Evolutionary conservation across 352 stramenopile genomes (phyloP).

Genomic region (Thalassiosira mediterranea): DNA sequence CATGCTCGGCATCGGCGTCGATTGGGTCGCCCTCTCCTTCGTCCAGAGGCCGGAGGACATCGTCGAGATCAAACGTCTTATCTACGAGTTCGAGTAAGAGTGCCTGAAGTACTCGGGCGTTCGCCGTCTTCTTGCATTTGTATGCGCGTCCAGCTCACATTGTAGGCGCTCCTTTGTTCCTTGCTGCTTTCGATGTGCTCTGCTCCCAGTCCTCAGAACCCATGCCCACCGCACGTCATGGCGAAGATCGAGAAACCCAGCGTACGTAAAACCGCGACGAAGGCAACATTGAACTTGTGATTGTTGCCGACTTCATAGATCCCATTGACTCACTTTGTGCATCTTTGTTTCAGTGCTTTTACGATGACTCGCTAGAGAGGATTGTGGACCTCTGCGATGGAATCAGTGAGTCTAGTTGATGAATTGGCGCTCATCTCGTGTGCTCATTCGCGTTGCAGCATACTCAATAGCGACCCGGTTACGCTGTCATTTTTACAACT

Average conservation of each 20-base stretch:
- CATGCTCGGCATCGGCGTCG: slow-evolving; percentile 95
- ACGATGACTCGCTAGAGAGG: slow-evolving; percentile 90
- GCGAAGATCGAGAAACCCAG: slow-evolving; percentile 98
- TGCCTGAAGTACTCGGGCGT: no score
- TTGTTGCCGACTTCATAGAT: no score
- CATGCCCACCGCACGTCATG: slow-evolving; percentile 89
- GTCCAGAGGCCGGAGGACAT: slow-evolving; percentile 96
- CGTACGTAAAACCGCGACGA: no score
- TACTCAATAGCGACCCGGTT: no score
- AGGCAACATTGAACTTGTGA: no score
- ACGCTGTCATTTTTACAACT: slow-evolving; percentile 91
- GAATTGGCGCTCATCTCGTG: neutral
- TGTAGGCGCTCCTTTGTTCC: no score
- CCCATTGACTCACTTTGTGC: no score
- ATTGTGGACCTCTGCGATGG: slow-evolving; percentile 96
- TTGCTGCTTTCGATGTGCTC: no score
- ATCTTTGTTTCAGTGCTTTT: no score
- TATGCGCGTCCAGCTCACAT: no score
- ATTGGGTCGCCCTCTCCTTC: slow-evolving; percentile 98
- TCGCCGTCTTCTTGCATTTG: no score
- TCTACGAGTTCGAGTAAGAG: slow-evolving; percentile 53
- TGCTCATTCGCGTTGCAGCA: neutral
- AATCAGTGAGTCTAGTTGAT: slow-evolving; percentile 55
- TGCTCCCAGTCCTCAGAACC: slow-evolving; percentile 36
- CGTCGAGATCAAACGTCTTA: slow-evolving; percentile 91